Evolutionary conservation across 257 asterid species (phyloP).

Genomic region (Nicotiana benthamiana): DNA sequence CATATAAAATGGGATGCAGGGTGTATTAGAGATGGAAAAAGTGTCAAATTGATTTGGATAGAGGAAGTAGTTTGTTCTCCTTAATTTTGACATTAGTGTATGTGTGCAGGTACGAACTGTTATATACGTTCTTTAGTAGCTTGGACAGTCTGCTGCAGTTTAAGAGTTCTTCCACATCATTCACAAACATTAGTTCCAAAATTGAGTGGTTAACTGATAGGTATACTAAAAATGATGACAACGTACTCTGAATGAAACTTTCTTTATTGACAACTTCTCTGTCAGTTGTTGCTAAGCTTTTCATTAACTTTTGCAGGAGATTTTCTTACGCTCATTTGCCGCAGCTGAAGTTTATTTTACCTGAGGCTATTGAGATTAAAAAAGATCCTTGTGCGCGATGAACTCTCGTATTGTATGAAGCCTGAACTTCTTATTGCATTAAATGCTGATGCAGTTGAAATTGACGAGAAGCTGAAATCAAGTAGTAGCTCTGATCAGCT

Average conservation of each 20-base stretch:
- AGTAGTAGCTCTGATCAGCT: slow-evolving; percentile 31
- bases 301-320: neutral
- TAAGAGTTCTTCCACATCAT: slow-evolving; percentile 44
- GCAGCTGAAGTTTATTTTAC: neutral
- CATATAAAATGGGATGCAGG: too few species aligned
- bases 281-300: neutral
- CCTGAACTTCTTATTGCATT: neutral
- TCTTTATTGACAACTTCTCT: neutral
- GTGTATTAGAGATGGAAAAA: too few species aligned
- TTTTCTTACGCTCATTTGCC: neutral
- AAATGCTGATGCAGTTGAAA: neutral
- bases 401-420: neutral
- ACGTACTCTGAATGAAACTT: neutral
- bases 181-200: slow-evolving; percentile 50
- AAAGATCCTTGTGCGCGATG: slow-evolving; percentile 1
- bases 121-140: slow-evolving; percentile 63
- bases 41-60: too few species aligned
- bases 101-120: slow-evolving; percentile 42
- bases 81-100: too few species aligned
- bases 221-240: slow-evolving; percentile 22
- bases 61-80: too few species aligned
- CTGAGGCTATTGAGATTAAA: neutral
- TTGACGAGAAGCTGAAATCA: slow-evolving; percentile 18
- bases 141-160: slow-evolving; percentile 61
- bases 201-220: slow-evolving; percentile 64